A percentile compares a stretch with the other conserved stretches of the same genome.
These are phyloP conservation scores for Penicillium bovifimosum DNA, from an alignment of 495 filamentous ascomycete species.

Conservation along the genomic window DNA sequence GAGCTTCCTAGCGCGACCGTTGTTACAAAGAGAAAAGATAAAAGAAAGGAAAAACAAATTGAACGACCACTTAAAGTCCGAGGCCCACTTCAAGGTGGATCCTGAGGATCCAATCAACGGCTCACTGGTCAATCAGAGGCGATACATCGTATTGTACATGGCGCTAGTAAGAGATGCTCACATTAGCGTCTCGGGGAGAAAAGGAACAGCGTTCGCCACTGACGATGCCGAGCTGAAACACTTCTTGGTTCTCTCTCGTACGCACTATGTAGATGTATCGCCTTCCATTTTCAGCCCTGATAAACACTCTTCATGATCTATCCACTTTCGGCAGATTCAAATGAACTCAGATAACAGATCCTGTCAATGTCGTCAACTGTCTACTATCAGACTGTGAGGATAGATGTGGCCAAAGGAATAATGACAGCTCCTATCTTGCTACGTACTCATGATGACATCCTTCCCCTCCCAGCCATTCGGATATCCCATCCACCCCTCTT, in stretches of 20 bases:
- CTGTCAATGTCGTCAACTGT: not conserved
- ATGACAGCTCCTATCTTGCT: not conserved
- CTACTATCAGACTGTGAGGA: constrained; percentile 10
- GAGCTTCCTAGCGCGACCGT: constrained; percentile 39
- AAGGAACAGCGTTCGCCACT: constrained; percentile 18
- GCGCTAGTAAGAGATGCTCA: constrained; percentile 20
- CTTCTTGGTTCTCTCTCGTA: not conserved
- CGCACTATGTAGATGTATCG: not conserved
- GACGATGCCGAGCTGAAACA: constrained; percentile 8
- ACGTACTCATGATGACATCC: constrained; percentile 21
- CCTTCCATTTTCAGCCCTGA: not conserved
- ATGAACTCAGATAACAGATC: not conserved
- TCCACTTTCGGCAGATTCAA: no score
- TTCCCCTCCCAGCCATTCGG: not conserved
- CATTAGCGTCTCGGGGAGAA: constrained; percentile 21
- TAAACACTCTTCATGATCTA: not conserved
- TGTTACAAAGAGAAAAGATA: constrained; percentile 17
- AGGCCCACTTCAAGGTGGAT: constrained; percentile 4
- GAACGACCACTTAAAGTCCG: constrained; percentile 5
- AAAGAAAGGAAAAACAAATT: not conserved
- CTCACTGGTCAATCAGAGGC: constrained; percentile 6
- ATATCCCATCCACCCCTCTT: not conserved
- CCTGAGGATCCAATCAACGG: constrained; percentile 15
- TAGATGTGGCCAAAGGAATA: constrained; percentile 7
- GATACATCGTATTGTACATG: constrained; percentile 3